Conservation (phyloP, 371 early-diverging fungal species). For the Syncephalastrum sp. region DNA sequence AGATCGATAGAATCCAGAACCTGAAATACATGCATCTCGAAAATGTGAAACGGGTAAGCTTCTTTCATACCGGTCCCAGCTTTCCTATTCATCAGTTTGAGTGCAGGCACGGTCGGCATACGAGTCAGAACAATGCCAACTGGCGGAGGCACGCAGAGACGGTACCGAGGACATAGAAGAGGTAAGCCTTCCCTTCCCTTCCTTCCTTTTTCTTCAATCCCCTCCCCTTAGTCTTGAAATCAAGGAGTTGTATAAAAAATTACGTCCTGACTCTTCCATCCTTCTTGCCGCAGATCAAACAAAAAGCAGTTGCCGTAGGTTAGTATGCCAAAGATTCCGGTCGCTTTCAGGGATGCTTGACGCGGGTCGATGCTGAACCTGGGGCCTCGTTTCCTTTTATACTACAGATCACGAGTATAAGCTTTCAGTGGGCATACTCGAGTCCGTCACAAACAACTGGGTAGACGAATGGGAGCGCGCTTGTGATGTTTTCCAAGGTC, state of each 20-base stretch:
- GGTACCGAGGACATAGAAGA: too few relatives aligned
- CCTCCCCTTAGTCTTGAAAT: too few relatives aligned
- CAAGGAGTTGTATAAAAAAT: too few relatives aligned
- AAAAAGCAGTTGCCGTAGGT: conserved; percentile 1
- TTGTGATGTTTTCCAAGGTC: conserved; percentile 14
- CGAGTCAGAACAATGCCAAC: too few relatives aligned
- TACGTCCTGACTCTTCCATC: too few relatives aligned
- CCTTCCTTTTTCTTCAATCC: too few relatives aligned
- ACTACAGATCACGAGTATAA: conserved; percentile 15
- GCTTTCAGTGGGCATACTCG: conserved; percentile 7
- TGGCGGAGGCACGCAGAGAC: too few relatives aligned
- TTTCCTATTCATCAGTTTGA: too few relatives aligned
- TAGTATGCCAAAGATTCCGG: not conserved
- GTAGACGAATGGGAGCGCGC: conserved; percentile 16
- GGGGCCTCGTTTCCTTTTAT: not conserved
- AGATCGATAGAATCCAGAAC: conserved; percentile 15
- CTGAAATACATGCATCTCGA: conserved; percentile 17
- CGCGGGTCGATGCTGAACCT: not conserved
- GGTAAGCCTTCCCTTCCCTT: too few relatives aligned
- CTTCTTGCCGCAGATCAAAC: not conserved
- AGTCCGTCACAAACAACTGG: conserved; percentile 12
- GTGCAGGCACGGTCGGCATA: too few relatives aligned
- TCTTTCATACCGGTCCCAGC: too few relatives aligned
- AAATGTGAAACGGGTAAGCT: conserved; percentile 21
- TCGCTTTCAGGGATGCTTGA: not conserved